phyloP scores from a whole-genome alignment of 129 eudicot genomes.

The Logfia minima region DNA sequence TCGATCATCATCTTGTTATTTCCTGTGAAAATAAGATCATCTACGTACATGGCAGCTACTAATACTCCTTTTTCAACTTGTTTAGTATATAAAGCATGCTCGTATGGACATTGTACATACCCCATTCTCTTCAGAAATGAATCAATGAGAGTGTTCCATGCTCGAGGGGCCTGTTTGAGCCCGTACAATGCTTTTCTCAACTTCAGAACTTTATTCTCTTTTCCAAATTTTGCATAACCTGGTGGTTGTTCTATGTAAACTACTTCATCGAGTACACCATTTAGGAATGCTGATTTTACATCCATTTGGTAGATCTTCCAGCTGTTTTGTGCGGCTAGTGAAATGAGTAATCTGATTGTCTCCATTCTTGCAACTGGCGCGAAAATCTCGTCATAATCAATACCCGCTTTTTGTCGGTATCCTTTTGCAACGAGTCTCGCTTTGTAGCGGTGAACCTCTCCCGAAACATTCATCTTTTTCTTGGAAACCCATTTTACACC shows the following conservation, averaged over 20 bases:
- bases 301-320: conserved; percentile 1
- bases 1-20: neutral
- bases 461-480: neutral
- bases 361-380: neutral
- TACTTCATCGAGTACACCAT: conserved; percentile 3
- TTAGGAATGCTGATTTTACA: conserved; percentile 2
- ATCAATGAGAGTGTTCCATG: neutral
- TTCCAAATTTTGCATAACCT: neutral
- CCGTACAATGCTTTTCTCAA: conserved; percentile 4
- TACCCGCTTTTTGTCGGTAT: neutral
- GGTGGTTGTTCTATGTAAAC: conserved; percentile 11
- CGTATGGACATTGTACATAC: neutral
- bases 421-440: conserved; percentile 15
- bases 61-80: neutral
- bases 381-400: neutral
- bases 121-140: conserved; percentile 1
- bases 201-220: neutral
- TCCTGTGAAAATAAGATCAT: neutral
- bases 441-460: conserved; percentile 1
- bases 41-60: neutral
- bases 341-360: neutral
- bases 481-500: conserved; percentile 6
- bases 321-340: neutral
- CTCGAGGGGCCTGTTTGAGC: neutral
- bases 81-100: neutral